Base-by-base conservation (phyloP, 2,329 filamentous ascomycete species). In the Gnomoniopsis sp. region DNA sequence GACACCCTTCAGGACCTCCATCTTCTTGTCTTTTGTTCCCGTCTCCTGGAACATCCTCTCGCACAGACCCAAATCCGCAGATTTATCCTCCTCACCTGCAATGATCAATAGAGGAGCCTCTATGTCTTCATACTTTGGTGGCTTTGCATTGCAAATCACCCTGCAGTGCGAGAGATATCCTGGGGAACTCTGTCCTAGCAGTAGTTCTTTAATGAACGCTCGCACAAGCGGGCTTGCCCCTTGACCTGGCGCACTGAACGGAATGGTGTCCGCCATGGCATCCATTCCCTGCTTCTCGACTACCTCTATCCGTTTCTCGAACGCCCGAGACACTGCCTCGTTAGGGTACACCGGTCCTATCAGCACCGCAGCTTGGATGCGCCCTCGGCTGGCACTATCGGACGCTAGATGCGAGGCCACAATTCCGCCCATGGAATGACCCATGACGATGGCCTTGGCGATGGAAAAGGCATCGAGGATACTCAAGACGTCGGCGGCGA, bases 351-450 rank as follows among this genome's bases (percentile, higher is more conserved):
- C 85, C 2, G 87, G 87, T 0, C 87, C 87, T 59, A 90, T 79
- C n/a, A 87, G 76, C 0, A 89, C 75, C 6, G 84, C 75, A 22
- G 57, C 57, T 26, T 55, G 47, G 12, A 59, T 47, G 17, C 57
- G 36, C 12, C 67, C 71, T 0, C 78, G 74, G 4, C 78, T 72
- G 21, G 75, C 33, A 11, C 65, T 61, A 41, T 65, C 64, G 0
- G 80, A 75, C 1, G 86, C 85, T 6, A 89, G 70, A 49, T 84
- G 76, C 21, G 80, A 81, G 1, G 82, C 87, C 1, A 88, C 79
- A 6, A 89, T 81, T 0, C 85, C 86, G 26, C 87, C 87, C 87
- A 90, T 89, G 0, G 85, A 88, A 66, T 89, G 87, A 0, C 88
- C 88, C 1, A 87, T 81, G 2, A 83, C 76, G 2, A 88, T 71